Conservation (phyloP, 768 basidiomycete species). For the Boletus tomentosulus region DNA sequence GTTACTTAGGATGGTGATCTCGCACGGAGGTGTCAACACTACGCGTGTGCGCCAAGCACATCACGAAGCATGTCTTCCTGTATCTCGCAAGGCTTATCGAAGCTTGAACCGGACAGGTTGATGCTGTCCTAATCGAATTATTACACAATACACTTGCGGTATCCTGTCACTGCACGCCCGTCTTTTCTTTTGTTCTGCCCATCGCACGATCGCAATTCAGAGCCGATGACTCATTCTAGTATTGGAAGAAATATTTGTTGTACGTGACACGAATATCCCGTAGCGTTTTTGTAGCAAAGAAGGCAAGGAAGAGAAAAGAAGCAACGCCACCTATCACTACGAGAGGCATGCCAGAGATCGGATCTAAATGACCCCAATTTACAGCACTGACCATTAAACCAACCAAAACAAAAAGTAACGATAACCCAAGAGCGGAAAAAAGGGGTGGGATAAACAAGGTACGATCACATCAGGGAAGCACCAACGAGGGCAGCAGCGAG, state of each 20-base stretch:
- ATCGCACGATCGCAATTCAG: not conserved
- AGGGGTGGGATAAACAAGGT: not conserved
- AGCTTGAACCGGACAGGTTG: no score
- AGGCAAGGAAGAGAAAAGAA: not conserved
- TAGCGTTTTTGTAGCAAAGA: not conserved
- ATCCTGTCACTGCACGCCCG: no score
- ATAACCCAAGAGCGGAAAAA: not conserved
- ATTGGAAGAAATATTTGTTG: not conserved
- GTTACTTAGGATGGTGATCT: not conserved
- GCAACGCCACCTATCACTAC: not conserved
- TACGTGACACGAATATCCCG: not conserved
- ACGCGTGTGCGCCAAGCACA: no score
- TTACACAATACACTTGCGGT: no score
- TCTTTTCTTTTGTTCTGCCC: not conserved
- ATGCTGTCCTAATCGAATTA: no score
- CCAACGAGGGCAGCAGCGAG: slow-evolving; percentile 21
- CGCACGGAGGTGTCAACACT: no score
- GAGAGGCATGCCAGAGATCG: not conserved
- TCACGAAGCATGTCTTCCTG: no score
- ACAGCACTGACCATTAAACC: not conserved
- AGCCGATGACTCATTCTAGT: not conserved
- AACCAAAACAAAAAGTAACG: not conserved
- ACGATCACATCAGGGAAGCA: slow-evolving; percentile 17
- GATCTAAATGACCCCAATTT: not conserved
- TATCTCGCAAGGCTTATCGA: no score